Percentiles rank a stretch among this genome's conserved stretches.
These are phyloP conservation scores for Henningerozyma blattae DNA, from an alignment of 805 yeast species.

Conservation along the genomic window DNA sequence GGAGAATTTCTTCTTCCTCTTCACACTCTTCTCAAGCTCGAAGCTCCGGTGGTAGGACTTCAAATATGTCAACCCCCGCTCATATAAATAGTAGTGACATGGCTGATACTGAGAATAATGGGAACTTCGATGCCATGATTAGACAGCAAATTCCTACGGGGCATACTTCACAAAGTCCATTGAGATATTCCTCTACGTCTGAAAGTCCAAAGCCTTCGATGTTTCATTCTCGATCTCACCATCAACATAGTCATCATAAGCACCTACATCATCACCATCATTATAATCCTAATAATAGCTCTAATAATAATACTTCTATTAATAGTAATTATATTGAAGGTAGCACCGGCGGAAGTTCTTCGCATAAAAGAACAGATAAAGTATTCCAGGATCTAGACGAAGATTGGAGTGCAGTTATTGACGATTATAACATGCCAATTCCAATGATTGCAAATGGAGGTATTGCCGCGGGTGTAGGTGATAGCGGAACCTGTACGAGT, in stretches of 20 bases:
- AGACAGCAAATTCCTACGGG: slow-evolving; percentile 15
- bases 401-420: slow-evolving; percentile 83
- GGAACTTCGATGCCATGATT: slow-evolving; percentile 21
- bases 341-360: slow-evolving; percentile 4
- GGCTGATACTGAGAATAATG: slow-evolving; percentile 4
- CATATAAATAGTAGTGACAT: not conserved
- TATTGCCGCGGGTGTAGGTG: too few species aligned
- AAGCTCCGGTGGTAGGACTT: slow-evolving; percentile 1
- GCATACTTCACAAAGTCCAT: slow-evolving; percentile 15
- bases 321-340: slow-evolving; percentile 5
- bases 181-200: slow-evolving; percentile 14
- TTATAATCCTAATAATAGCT: too few species aligned
- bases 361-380: slow-evolving; percentile 20
- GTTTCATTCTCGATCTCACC: slow-evolving; percentile 6
- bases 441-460: slow-evolving; percentile 23
- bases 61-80: slow-evolving; percentile 2
- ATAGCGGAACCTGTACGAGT: not conserved
- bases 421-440: slow-evolving; percentile 27
- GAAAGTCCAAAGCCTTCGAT: slow-evolving; percentile 12
- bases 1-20: slow-evolving; percentile 15
- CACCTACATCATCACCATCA: too few species aligned
- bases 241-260: slow-evolving; percentile 8
- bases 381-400: slow-evolving; percentile 67
- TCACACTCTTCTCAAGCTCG: slow-evolving; percentile 4
- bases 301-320: too few species aligned